These are phyloP conservation scores for Neurospora cerealis DNA, from an alignment of 495 filamentous ascomycete genomes.

Conservation along the genomic window DNA sequence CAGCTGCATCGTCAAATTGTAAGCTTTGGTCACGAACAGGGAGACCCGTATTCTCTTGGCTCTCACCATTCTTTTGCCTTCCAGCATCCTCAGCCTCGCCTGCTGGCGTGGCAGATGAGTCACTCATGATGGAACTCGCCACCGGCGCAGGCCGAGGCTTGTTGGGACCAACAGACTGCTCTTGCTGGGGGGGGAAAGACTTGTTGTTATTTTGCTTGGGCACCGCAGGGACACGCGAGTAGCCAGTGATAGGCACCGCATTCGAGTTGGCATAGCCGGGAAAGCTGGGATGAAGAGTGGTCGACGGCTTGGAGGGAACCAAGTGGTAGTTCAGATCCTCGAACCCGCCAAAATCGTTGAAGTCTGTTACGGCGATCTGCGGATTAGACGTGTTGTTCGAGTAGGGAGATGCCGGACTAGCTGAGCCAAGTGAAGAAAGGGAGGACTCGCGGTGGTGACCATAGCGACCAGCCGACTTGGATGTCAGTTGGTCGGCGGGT, in stretches of 20 bases:
- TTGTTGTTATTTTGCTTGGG: slow-evolving; percentile 26
- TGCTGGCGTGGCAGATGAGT: slow-evolving; percentile 46
- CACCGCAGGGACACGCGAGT: slow-evolving; percentile 18
- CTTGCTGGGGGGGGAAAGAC: slow-evolving; percentile 26
- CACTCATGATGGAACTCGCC: slow-evolving; percentile 40
- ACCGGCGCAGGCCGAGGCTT: slow-evolving; percentile 36
- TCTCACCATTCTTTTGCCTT: slow-evolving; percentile 40
- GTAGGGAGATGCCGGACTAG: slow-evolving; percentile 45
- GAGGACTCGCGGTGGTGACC: slow-evolving; percentile 47
- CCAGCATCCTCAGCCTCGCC: slow-evolving; percentile 36
- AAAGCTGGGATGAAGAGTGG: slow-evolving; percentile 25
- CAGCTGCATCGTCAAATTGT: slow-evolving; percentile 35
- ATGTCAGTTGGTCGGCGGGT: slow-evolving; percentile 27
- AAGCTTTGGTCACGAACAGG: slow-evolving; percentile 35
- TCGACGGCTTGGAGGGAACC: slow-evolving; percentile 23
- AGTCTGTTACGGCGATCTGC: slow-evolving; percentile 40
- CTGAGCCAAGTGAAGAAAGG: slow-evolving; percentile 45
- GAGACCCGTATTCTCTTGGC: slow-evolving; percentile 35
- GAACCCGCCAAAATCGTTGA: slow-evolving; percentile 24
- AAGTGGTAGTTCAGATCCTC: slow-evolving; percentile 34
- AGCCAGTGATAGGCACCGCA: slow-evolving; percentile 12
- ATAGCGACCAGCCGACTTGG: slow-evolving; percentile 27
- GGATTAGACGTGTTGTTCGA: slow-evolving; percentile 41
- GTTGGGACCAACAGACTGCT: slow-evolving; percentile 19
- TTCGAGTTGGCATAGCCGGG: slow-evolving; percentile 13